Base-by-base conservation (phyloP, 1,284 basidiomycete species). In the Volvariella volvacea region DNA sequence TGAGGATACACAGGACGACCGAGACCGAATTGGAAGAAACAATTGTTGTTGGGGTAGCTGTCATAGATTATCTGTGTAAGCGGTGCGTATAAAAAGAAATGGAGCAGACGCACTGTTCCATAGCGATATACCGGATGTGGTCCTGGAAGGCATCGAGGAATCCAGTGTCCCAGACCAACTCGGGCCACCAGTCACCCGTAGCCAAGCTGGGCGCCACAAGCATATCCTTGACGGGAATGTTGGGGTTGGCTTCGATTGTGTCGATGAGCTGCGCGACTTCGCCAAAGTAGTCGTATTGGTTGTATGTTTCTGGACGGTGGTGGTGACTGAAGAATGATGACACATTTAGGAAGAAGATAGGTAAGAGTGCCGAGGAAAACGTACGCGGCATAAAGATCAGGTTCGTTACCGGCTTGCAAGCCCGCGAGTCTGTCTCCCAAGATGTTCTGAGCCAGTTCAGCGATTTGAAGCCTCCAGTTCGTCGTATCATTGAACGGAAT, bases 391-490 rank as follows among this genome's bases (percentile, higher is more conserved):
- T 76, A 86, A 46, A 86, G 63, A 62, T 87, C 83, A 9, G 84
- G 85, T 58, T 88, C 84, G 57, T 88, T 88, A 2, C 78, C 82
- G 4, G 68, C 70, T 56, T 80, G 75, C 28, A 83, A 57, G 1
- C 78, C 82, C 19, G 78, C 60, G 7, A 87, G 70, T 50, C 72
- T 66, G 46, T 70, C 61, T 1, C 83, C 83, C 0, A 87, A 67
- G 48, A 83, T 76, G 6, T 50, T 43, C 47, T 71, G 61, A 1
- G 61, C 64, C 21, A 52, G 41, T 41, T 67, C 69, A 2, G 73
- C 80, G 20, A 84, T 82, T 8, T 57, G 60, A 2, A 83, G 56
- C 0, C 76, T 69, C 20, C 73, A 70, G 51, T 80, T 73, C 3
- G 58, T 51, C 0, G 71, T 67, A 39, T 76, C 70, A 53, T 75